Percentiles rank a stretch among this genome's conserved stretches.
phyloP scores from a whole-genome alignment of 129 eudicot genomes.

The Pulicaria dysenterica region DNA sequence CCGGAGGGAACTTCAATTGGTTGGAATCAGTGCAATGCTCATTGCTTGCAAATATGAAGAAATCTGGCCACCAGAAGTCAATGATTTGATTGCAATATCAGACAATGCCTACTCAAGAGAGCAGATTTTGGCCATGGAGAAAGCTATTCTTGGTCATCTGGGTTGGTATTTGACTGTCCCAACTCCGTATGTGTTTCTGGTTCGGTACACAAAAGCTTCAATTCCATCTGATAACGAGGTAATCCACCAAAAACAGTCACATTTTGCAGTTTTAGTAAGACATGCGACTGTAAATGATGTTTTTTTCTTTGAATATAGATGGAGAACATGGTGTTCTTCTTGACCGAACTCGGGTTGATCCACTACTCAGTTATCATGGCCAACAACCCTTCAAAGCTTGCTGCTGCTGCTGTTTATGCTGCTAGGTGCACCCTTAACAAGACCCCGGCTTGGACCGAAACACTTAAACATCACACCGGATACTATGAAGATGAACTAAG shows the following conservation, averaged over 20 bases:
- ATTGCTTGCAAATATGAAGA: constrained; percentile 92
- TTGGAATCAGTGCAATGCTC: constrained; percentile 81
- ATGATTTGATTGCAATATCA: constrained; percentile 68
- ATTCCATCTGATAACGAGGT: constrained; percentile 71
- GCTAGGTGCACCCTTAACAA: constrained; percentile 68
- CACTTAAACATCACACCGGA: constrained; percentile 78
- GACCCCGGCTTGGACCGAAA: constrained; percentile 74
- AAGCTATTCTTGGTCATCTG: constrained; percentile 63
- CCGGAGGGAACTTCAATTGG: constrained; percentile 79
- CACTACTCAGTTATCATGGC: constrained; percentile 47
- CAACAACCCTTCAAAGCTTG: constrained; percentile 69
- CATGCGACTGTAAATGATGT: neutral
- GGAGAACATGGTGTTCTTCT: constrained; percentile 83
- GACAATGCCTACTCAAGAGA: constrained; percentile 73
- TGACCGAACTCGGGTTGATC: constrained; percentile 76
- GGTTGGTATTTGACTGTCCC: constrained; percentile 92
- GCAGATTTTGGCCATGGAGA: constrained; percentile 80
- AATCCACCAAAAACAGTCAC: neutral
- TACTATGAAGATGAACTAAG: constrained; percentile 59
- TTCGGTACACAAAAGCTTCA: constrained; percentile 77
- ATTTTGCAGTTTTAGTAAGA: neutral
- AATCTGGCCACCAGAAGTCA: constrained; percentile 96
- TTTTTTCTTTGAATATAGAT: constrained; percentile 41
- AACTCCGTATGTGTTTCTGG: constrained; percentile 87
- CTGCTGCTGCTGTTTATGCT: constrained; percentile 92